phyloP scores from a whole-genome alignment of 139 green algal genomes.

The Choricystis sp. region DNA sequence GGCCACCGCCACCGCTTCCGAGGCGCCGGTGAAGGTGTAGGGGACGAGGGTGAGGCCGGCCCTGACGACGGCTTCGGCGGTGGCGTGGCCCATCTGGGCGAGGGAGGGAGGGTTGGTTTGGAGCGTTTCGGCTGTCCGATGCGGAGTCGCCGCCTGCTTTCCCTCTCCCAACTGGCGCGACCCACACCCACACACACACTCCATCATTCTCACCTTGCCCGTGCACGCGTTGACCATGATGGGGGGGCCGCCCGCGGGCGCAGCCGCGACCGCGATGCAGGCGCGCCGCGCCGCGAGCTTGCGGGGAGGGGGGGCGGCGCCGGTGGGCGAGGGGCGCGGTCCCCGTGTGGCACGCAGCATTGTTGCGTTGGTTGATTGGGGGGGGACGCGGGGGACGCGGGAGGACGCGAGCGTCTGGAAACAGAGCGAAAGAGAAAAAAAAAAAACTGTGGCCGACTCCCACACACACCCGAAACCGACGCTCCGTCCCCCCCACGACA shows the following conservation, averaged over 20 bases:
- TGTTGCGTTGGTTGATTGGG: too few species aligned
- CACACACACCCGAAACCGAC: too few species aligned
- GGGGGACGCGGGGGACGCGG: too few species aligned
- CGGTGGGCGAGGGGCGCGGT: too few species aligned
- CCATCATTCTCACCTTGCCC: slow-evolving; percentile 51
- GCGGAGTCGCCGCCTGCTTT: background rate
- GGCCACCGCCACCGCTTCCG: slow-evolving; percentile 36
- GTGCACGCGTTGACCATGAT: slow-evolving; percentile 74
- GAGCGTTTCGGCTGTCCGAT: background rate
- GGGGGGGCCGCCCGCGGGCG: slow-evolving; percentile 6
- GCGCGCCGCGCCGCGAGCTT: too few species aligned
- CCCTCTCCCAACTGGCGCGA: background rate
- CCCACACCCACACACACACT: too few species aligned
- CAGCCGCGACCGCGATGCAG: too few species aligned
- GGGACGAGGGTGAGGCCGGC: slow-evolving; percentile 65
- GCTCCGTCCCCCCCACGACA: too few species aligned
- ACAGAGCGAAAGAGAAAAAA: slow-evolving; percentile 5
- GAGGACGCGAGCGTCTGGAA: too few species aligned
- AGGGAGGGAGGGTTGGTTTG: background rate
- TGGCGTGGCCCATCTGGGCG: slow-evolving; percentile 67
- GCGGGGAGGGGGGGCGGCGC: too few species aligned
- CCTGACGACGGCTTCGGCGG: slow-evolving; percentile 58
- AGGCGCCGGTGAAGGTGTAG: slow-evolving; percentile 53
- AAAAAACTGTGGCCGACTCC: slow-evolving; percentile 1
- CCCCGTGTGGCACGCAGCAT: too few species aligned